Evolutionary conservation across 164 flowering plant genomes (phyloP).

Genomic region (Aristolochia californica): DNA sequence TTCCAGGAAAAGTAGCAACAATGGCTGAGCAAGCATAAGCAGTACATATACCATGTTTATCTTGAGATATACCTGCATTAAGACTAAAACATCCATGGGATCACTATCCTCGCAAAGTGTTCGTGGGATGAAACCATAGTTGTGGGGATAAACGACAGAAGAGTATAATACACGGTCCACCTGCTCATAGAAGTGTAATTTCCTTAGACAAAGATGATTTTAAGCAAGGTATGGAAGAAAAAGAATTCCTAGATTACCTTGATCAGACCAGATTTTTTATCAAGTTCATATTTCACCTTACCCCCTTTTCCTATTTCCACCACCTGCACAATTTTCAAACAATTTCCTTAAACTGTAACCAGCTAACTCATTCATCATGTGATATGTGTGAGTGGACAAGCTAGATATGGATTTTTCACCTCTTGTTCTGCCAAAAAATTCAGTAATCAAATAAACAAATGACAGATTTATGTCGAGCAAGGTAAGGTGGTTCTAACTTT

Average conservation of each 20-base stretch:
- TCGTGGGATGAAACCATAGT: conserved; percentile 92
- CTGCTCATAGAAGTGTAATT: conserved; percentile 25
- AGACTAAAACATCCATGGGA: conserved; percentile 75
- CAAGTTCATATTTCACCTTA: conserved; percentile 96
- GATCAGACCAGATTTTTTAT: conserved; percentile 82
- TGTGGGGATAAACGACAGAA: conserved; percentile 91
- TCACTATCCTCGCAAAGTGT: conserved; percentile 87
- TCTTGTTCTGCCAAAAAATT: not conserved
- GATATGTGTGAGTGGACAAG: no score
- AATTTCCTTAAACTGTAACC: not conserved
- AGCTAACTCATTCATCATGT: not conserved
- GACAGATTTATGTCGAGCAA: not conserved
- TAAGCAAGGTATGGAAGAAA: not conserved
- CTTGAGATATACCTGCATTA: conserved; percentile 63
- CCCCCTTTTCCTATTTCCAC: conserved; percentile 82
- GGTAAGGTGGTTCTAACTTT: not conserved
- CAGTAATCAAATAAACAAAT: not conserved
- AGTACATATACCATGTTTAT: not conserved
- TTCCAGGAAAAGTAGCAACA: no score
- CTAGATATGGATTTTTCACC: no score
- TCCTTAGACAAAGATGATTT: not conserved
- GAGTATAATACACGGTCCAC: conserved; percentile 87
- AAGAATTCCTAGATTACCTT: conserved; percentile 36
- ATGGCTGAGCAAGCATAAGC: no score
- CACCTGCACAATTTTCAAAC: conserved; percentile 39